phyloP scores from a whole-genome alignment of 1,284 basidiomycete species.

The Cutaneotrichosporon sp. region DNA sequence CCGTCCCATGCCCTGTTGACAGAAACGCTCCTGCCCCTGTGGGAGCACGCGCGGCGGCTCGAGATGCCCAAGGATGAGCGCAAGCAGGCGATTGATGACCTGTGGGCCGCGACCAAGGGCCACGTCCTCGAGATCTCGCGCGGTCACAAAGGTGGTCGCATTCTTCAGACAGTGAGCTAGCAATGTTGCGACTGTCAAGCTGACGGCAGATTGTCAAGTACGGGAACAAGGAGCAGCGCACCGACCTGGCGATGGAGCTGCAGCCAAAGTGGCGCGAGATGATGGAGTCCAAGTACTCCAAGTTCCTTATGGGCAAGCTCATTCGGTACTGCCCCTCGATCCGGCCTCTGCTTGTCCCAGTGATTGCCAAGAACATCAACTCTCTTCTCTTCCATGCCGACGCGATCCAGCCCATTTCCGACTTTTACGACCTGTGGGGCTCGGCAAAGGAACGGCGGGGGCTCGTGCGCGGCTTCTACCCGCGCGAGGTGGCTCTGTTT shows the following conservation, averaged over 20 bases:
- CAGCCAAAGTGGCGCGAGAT: slow-evolving; percentile 70
- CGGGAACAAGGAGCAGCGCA: slow-evolving; percentile 68
- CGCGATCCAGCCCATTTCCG: slow-evolving; percentile 72
- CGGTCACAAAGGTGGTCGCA: slow-evolving; percentile 83
- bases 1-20: slow-evolving; percentile 66
- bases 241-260: slow-evolving; percentile 72
- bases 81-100: slow-evolving; percentile 61
- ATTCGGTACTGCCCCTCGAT: slow-evolving; percentile 68
- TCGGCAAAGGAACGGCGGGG: slow-evolving; percentile 74
- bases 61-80: slow-evolving; percentile 66
- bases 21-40: slow-evolving; percentile 63
- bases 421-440: slow-evolving; percentile 77
- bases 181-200: not conserved
- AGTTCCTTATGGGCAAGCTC: slow-evolving; percentile 81
- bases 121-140: slow-evolving; percentile 75
- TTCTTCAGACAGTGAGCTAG: slow-evolving; percentile 65
- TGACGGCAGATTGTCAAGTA: slow-evolving; percentile 61
- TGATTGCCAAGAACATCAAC: slow-evolving; percentile 68
- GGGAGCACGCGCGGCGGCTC: slow-evolving; percentile 73
- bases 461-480: slow-evolving; percentile 78
- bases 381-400: slow-evolving; percentile 74
- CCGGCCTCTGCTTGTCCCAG: slow-evolving; percentile 59
- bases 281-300: slow-evolving; percentile 80
- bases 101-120: slow-evolving; percentile 69
- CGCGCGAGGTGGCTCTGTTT: slow-evolving; percentile 74